phyloP scores from a whole-genome alignment of 1,284 basidiomycete genomes.

The Rugosomyces carneus region DNA sequence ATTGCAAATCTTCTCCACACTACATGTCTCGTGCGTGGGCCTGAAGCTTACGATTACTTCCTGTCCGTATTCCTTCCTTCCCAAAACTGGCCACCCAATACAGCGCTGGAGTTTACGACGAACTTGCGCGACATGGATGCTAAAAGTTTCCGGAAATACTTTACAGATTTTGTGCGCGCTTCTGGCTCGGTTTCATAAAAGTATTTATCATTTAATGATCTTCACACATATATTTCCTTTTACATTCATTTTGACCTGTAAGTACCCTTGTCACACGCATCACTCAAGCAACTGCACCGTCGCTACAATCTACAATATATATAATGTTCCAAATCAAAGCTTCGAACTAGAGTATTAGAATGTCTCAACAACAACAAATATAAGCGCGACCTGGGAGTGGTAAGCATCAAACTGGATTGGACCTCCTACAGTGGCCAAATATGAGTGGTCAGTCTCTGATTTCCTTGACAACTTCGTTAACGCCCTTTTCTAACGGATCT shows the following conservation, averaged over 20 bases:
- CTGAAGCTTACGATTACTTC: constrained; percentile 84
- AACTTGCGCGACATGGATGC: constrained; percentile 75
- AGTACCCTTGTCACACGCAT: constrained; percentile 5
- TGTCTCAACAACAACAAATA: constrained; percentile 1
- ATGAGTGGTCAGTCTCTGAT: constrained; percentile 36
- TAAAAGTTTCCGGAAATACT: constrained; percentile 86
- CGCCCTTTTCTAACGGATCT: constrained; percentile 1
- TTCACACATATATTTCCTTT: constrained; percentile 13
- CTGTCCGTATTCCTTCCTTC: constrained; percentile 79
- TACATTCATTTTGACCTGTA: constrained; percentile 11
- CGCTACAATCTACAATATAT: constrained; percentile 1
- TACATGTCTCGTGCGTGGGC: constrained; percentile 71
- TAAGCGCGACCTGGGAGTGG: constrained; percentile 1
- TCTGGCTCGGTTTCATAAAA: constrained; percentile 56
- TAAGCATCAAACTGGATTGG: background rate
- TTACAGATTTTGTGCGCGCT: constrained; percentile 76
- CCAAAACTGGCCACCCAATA: constrained; percentile 78
- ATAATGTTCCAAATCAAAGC: background rate
- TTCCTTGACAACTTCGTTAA: constrained; percentile 3
- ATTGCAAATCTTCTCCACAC: constrained; percentile 82
- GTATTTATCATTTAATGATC: constrained; percentile 14
- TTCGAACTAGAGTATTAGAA: background rate
- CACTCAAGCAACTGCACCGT: constrained; percentile 2
- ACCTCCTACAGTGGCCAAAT: background rate
- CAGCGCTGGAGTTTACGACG: constrained; percentile 73